Percentiles rank a stretch among this genome's conserved stretches.
These are phyloP conservation scores for Nannizzia gypsea DNA, from an alignment of 2,329 filamentous ascomycete species.

Conservation along the genomic window DNA sequence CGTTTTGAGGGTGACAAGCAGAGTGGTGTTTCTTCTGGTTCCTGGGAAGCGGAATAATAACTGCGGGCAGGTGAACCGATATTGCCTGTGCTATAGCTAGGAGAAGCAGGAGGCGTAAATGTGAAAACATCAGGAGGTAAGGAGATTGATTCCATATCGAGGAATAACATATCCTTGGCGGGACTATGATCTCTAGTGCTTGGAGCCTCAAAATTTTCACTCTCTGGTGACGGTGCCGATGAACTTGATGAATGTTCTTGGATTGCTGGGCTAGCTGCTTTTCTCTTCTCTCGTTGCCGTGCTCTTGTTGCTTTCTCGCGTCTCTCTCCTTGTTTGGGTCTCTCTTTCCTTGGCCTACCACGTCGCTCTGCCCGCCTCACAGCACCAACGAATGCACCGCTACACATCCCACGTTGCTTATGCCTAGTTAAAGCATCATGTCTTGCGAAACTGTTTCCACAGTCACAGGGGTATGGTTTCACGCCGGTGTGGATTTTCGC, in stretches of 20 bases:
- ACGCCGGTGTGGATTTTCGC: slow-evolving; percentile 94
- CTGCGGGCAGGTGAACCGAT: slow-evolving; percentile 26
- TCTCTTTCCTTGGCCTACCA: slow-evolving; percentile 51
- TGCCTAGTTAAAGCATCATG: slow-evolving; percentile 93
- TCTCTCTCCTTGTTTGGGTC: slow-evolving; percentile 48
- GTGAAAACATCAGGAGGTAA: slow-evolving; percentile 33
- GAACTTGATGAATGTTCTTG: slow-evolving; percentile 23
- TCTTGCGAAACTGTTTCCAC: slow-evolving; percentile 85
- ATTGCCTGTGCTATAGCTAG: slow-evolving; percentile 30
- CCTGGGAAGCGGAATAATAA: slow-evolving; percentile 29
- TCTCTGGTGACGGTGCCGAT: slow-evolving; percentile 31
- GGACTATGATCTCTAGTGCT: slow-evolving; percentile 28
- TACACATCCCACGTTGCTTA: slow-evolving; percentile 90
- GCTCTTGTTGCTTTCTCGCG: slow-evolving; percentile 46
- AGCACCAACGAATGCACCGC: slow-evolving; percentile 79
- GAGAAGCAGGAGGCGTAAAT: slow-evolving; percentile 38
- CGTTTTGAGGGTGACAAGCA: slow-evolving; percentile 26
- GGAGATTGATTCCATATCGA: slow-evolving; percentile 23
- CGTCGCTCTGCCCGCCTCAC: slow-evolving; percentile 57
- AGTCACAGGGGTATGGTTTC: slow-evolving; percentile 90
- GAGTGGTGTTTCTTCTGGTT: slow-evolving; percentile 28
- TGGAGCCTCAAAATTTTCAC: slow-evolving; percentile 30
- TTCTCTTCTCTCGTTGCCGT: slow-evolving; percentile 32
- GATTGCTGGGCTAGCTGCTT: slow-evolving; percentile 18
- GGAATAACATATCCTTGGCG: slow-evolving; percentile 22